These are phyloP conservation scores for Aspergillus latus DNA, from an alignment of 2,329 filamentous ascomycete genomes.

Conservation along the genomic window DNA sequence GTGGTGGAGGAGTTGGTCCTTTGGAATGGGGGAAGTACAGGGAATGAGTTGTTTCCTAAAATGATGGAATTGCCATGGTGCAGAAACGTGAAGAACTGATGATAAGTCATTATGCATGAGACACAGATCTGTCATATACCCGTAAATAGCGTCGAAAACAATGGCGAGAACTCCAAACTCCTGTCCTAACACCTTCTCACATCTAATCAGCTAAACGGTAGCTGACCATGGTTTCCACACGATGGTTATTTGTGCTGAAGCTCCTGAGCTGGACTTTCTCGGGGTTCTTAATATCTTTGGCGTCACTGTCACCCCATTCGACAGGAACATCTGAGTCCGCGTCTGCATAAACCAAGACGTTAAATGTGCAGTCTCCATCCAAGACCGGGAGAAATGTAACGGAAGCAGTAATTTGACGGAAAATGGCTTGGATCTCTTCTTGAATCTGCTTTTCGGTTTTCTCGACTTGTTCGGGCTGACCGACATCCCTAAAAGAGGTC, in stretches of 20 bases:
- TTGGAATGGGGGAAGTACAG: constrained; percentile 31
- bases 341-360: constrained; percentile 96
- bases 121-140: neutral
- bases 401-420: constrained; percentile 95
- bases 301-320: constrained; percentile 98
- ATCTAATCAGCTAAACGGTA: constrained; percentile 62
- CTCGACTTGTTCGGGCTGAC: constrained; percentile 49
- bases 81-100: constrained; percentile 4
- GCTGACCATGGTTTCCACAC: constrained; percentile 92
- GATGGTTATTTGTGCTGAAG: constrained; percentile 92
- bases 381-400: constrained; percentile 96
- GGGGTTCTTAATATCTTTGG: constrained; percentile 91
- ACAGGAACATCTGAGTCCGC: constrained; percentile 94
- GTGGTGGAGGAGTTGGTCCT: constrained; percentile 32
- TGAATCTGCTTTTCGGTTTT: constrained; percentile 96
- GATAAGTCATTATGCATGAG: constrained; percentile 5
- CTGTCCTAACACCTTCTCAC: constrained; percentile 14
- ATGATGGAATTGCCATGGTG: constrained; percentile 35
- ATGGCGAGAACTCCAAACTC: constrained; percentile 20
- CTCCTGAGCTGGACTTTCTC: constrained; percentile 94
- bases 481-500: constrained; percentile 28
- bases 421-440: constrained; percentile 91
- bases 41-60: constrained; percentile 30
- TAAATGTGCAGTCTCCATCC: constrained; percentile 94
- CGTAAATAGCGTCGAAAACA: neutral